These are phyloP conservation scores for Chlamydomonas urium DNA, from an alignment of 139 green algal species.

Conservation along the genomic window DNA sequence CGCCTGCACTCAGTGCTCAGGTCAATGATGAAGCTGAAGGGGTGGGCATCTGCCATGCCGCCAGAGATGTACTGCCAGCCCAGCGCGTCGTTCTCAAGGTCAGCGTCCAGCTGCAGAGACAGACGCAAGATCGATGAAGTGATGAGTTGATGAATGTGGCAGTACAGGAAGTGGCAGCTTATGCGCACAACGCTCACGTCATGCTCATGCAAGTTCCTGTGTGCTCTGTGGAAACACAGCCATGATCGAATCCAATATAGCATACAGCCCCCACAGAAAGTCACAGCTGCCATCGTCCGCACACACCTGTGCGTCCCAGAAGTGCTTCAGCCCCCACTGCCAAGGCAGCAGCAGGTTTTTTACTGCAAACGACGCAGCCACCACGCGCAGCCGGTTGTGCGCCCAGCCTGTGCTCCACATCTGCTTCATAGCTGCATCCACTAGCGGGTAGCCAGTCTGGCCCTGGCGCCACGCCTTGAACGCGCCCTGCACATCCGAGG, in stretches of 20 bases:
- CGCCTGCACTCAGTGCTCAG: slow-evolving; percentile 47
- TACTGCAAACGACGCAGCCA: slow-evolving; percentile 75
- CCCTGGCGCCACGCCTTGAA: slow-evolving; percentile 71
- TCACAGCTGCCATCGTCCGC: no score
- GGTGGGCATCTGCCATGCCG: slow-evolving; percentile 70
- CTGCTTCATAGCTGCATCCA: slow-evolving; percentile 85
- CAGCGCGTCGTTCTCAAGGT: slow-evolving; percentile 87
- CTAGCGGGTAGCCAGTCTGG: slow-evolving; percentile 80
- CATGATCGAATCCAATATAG: no score
- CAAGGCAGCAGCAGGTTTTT: slow-evolving; percentile 91
- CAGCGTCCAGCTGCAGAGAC: slow-evolving; percentile 82
- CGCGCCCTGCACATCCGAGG: no score
- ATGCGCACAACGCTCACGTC: no score
- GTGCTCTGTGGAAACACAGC: no score
- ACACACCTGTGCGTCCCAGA: slow-evolving; percentile 90
- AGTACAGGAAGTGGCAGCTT: no score
- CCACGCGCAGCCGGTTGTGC: slow-evolving; percentile 50
- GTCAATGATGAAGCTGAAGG: slow-evolving; percentile 78
- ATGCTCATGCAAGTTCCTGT: no score
- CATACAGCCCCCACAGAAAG: no score
- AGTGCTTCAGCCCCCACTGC: slow-evolving; percentile 96
- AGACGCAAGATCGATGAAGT: no score
- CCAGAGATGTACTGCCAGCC: slow-evolving; percentile 79
- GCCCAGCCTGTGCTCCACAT: slow-evolving; percentile 49
- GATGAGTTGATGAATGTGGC: no score